Evolutionary conservation across 305 asterid species (phyloP).

Genomic region (Caryopteris hybrid): DNA sequence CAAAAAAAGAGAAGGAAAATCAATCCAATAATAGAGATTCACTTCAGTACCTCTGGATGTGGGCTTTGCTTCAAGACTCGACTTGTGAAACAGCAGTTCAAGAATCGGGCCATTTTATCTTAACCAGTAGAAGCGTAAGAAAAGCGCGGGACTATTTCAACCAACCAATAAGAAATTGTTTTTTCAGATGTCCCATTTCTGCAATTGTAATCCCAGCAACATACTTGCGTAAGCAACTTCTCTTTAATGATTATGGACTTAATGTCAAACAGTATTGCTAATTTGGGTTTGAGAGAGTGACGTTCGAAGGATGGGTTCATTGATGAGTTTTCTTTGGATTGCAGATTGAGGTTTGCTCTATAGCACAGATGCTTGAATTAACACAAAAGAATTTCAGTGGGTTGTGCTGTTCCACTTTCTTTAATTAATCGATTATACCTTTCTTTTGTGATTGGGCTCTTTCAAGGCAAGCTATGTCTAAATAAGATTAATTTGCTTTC

Average conservation of each 20-base stretch:
- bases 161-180: constrained; percentile 14
- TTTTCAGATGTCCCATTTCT: neutral
- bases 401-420: neutral
- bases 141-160: constrained; percentile 29
- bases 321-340: constrained; percentile 31
- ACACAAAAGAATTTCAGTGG: constrained; percentile 5
- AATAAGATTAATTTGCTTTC: no score
- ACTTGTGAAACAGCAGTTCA: constrained; percentile 34
- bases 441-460: no score
- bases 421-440: neutral
- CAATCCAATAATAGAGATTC: no score
- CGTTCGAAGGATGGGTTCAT: neutral
- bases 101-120: constrained; percentile 38
- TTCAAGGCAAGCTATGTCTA: no score
- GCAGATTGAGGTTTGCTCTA: constrained; percentile 25
- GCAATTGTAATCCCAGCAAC: neutral
- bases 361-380: constrained; percentile 22
- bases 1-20: no score
- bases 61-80: constrained; percentile 9
- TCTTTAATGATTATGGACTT: neutral
- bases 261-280: neutral
- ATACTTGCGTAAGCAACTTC: neutral
- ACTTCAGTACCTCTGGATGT: constrained; percentile 26
- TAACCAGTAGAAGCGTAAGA: constrained; percentile 25
- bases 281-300: neutral